phyloP scores from a whole-genome alignment of 225 moss, liverwort and hornwort genomes.

The Climacium dendroides region DNA sequence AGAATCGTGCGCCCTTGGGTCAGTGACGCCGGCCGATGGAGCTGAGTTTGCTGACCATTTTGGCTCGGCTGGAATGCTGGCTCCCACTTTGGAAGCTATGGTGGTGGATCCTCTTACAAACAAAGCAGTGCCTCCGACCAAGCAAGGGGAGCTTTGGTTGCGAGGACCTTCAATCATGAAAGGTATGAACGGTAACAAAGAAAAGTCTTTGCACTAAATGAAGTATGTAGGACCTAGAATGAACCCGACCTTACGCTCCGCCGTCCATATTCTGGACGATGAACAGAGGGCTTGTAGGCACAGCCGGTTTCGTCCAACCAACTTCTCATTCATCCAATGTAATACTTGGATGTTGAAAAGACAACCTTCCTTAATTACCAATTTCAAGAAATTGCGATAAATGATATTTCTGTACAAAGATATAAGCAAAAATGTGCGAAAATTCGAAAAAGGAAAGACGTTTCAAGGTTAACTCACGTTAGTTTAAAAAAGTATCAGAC shows the following conservation, averaged over 20 bases:
- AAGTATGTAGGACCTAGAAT: neutral
- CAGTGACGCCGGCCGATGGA: conserved; percentile 13
- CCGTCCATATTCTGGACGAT: too few species aligned
- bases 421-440: too few species aligned
- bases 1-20: conserved; percentile 37
- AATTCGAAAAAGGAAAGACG: too few species aligned
- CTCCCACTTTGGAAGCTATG: conserved; percentile 38
- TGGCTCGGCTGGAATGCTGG: conserved; percentile 44
- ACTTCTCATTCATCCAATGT: too few species aligned
- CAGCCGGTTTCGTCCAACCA: too few species aligned
- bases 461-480: too few species aligned
- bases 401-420: too few species aligned
- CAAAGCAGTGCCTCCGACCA: conserved; percentile 28
- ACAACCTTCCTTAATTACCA: too few species aligned
- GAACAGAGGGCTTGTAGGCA: too few species aligned
- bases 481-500: neutral
- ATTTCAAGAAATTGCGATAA: too few species aligned
- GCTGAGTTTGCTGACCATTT: conserved; percentile 30
- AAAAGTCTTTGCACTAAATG: neutral
- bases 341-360: too few species aligned
- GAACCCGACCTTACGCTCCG: too few species aligned
- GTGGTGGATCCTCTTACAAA: conserved; percentile 56
- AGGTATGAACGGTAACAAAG: conserved; percentile 2
- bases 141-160: conserved; percentile 73
- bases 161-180: conserved; percentile 66